Percentiles rank a stretch among this genome's conserved stretches.
These are phyloP conservation scores for Pyrus hybrid DNA, from an alignment of 331 rosid species.

Conservation along the genomic window DNA sequence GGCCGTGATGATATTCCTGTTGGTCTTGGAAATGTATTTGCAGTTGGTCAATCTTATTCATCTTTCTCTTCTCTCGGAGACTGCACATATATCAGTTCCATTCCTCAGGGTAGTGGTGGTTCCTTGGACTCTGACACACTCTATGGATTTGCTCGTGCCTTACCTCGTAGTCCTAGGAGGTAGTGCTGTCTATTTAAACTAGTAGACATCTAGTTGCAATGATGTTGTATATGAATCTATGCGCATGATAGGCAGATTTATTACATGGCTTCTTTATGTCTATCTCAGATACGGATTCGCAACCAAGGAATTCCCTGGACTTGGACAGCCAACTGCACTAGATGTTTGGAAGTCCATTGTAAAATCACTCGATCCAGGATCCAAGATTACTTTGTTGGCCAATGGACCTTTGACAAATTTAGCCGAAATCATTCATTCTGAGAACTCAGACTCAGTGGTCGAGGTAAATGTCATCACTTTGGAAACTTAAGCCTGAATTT, in stretches of 20 bases:
- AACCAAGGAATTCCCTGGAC: conserved; percentile 3
- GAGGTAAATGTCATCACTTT: not conserved
- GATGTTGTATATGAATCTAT: no score
- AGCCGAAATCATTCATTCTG: not conserved
- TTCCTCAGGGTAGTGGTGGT: conserved; percentile 17
- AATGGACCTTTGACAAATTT: conserved; percentile 15
- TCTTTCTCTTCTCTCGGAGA: not conserved
- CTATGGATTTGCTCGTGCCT: conserved; percentile 10
- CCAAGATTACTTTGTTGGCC: conserved; percentile 8
- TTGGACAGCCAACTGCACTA: conserved; percentile 4
- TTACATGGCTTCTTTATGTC: no score
- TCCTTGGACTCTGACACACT: conserved; percentile 16
- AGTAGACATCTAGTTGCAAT: not conserved
- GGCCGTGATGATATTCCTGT: conserved; percentile 15
- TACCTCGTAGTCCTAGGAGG: conserved; percentile 23
- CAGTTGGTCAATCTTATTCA: not conserved
- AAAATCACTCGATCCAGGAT: not conserved
- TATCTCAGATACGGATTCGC: not conserved
- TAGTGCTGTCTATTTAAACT: not conserved
- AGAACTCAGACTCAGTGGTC: not conserved
- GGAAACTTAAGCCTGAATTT: not conserved
- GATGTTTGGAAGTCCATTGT: conserved; percentile 10
- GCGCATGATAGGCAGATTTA: no score
- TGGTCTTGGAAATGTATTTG: conserved; percentile 16
- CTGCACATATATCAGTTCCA: conserved; percentile 1